Base-by-base conservation (phyloP, 2,329 filamentous ascomycete species). In the Dichotomopilus funicola region DNA sequence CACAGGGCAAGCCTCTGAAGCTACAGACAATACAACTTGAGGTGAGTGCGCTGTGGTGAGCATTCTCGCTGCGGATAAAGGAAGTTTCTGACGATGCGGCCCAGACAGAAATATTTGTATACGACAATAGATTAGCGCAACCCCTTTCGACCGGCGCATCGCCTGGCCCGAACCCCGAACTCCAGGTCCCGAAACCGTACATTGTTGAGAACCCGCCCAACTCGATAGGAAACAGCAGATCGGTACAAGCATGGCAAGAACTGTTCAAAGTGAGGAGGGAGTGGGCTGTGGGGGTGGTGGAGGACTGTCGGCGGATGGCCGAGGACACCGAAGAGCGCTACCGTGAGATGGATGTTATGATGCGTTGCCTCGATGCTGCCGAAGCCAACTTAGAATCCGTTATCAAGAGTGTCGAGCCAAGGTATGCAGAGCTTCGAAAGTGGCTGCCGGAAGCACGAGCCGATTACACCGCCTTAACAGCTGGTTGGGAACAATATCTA, bases 61-160 rank as follows among this genome's bases (percentile, higher is more conserved):
- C 2, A 5, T 10, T 38, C 33, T 8, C 11, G 5, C n/a, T 9
- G 12, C n/a, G 35, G 12, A 33, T 19, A 13, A 3, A 10, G 12
- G n/a, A 19, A 27, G 42, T 51, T 38, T 50, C 61, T 35, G 60
- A 56, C 31, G 11, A 33, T 5, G 31, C 36, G 47, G 36, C 11
- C 34, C 63, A 95, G 87, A 88, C 83, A 62, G 91, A 97, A 69
- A 85, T 99, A 55, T 97, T 88, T 69, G 83, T 97, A 51, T 99
- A 95, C 72, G 91, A 96, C 71, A 87, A 91, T 59, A 84, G 86
- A 63, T 83, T 87, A 64, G 83, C 87, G 61, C 79, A 86, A 61
- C 71, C 82, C 50, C 73, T 78, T 49, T 75, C 79, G 51, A 65
- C 78, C 6, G 72, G 71, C 40, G 68, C 72, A 47, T 66, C 74